A percentile compares a stretch with the other conserved stretches of the same genome.
Conservation (phyloP, 2,329 filamentous ascomycete genomes). For the Sodiomyces alkalinus region DNA sequence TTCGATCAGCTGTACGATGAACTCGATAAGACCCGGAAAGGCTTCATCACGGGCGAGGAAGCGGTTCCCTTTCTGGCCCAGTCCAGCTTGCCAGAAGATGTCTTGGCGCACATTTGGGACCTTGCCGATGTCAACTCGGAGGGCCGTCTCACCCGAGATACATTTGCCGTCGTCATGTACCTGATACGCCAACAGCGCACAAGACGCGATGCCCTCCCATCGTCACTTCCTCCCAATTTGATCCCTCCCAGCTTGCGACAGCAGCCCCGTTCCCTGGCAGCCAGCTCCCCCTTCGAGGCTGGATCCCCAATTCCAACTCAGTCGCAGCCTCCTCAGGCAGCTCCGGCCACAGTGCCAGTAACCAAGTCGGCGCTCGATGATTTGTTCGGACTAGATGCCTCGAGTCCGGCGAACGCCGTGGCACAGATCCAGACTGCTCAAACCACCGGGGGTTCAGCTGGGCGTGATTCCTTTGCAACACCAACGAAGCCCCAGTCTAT, state of each 20-base stretch:
- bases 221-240: slow-evolving; percentile 63
- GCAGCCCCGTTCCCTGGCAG: slow-evolving; percentile 31
- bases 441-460: slow-evolving; percentile 59
- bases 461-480: slow-evolving; percentile 46
- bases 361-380: slow-evolving; percentile 89
- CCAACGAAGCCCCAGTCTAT: slow-evolving; percentile 30
- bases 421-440: slow-evolving; percentile 45
- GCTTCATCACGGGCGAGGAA: slow-evolving; percentile 84
- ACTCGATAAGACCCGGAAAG: slow-evolving; percentile 66
- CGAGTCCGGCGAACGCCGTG: slow-evolving; percentile 29
- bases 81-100: slow-evolving; percentile 77
- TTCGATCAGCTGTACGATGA: slow-evolving; percentile 79
- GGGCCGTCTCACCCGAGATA: slow-evolving; percentile 70
- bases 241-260: slow-evolving; percentile 75
- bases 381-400: slow-evolving; percentile 78
- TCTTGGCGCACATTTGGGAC: slow-evolving; percentile 91
- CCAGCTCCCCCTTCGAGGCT: slow-evolving; percentile 35
- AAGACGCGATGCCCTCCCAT: slow-evolving; percentile 56
- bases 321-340: slow-evolving; percentile 23
- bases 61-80: slow-evolving; percentile 90
- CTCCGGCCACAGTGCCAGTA: too few relatives aligned
- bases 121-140: slow-evolving; percentile 86
- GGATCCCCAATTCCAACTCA: slow-evolving; percentile 22
- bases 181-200: slow-evolving; percentile 81
- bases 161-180: slow-evolving; percentile 96